A percentile compares a stretch with the other conserved stretches of the same genome.
Evolutionary conservation across 768 basidiomycete species (phyloP).

Genomic region (Russula earlei): DNA sequence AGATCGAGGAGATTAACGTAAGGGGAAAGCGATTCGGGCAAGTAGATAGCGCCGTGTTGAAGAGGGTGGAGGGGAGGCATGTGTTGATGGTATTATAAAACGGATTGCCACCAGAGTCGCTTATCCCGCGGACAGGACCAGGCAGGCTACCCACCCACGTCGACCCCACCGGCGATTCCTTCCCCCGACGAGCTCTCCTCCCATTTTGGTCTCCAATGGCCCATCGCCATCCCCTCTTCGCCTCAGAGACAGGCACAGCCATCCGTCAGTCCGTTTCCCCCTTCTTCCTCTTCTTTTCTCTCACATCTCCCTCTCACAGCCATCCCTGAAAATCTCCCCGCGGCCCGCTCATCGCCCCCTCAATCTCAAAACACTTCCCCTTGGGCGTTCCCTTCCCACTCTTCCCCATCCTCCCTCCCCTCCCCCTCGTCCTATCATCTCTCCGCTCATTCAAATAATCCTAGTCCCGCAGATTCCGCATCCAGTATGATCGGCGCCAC

Average conservation of each 20-base stretch:
- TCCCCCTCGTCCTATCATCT: neutral
- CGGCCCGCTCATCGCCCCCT: neutral
- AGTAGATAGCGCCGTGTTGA: too few relatives aligned
- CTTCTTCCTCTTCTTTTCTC: neutral
- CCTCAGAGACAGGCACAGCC: neutral
- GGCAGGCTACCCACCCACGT: too few relatives aligned
- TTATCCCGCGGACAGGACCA: too few relatives aligned
- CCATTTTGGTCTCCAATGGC: constrained; percentile 5
- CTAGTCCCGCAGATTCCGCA: neutral
- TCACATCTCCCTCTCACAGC: neutral
- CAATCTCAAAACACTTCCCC: neutral
- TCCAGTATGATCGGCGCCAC: constrained; percentile 21
- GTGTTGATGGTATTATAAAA: too few relatives aligned
- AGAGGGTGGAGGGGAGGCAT: too few relatives aligned
- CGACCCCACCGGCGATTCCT: constrained; percentile 10
- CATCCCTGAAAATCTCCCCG: neutral
- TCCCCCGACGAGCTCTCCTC: neutral
- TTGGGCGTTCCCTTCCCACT: constrained; percentile 1
- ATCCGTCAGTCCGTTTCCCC: neutral
- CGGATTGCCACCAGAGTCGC: too few relatives aligned
- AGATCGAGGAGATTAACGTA: neutral
- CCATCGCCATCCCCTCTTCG: neutral
- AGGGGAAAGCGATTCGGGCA: too few relatives aligned
- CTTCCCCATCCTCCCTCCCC: neutral
- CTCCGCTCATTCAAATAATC: neutral